Percentiles rank a stretch among this genome's conserved stretches.
These are phyloP conservation scores for Suillus subalutaceus DNA, from an alignment of 768 basidiomycete genomes.

Conservation along the genomic window DNA sequence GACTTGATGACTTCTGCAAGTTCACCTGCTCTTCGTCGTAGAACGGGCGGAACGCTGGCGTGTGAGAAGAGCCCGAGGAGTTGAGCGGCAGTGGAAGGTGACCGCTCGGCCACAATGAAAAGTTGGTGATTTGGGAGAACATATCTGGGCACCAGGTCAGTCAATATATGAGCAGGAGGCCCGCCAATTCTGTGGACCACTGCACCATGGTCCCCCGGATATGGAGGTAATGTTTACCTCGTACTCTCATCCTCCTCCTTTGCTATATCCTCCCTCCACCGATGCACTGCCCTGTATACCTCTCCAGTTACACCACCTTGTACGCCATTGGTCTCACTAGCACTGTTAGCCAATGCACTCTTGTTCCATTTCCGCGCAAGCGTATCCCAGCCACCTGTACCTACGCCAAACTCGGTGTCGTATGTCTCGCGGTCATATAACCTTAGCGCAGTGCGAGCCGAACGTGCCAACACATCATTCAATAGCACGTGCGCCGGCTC, in stretches of 20 bases:
- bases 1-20: conserved; percentile 62
- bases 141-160: conserved; percentile 47
- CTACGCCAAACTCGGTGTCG: conserved; percentile 63
- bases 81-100: conserved; percentile 65
- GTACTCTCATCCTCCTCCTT: conserved; percentile 87
- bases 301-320: conserved; percentile 49
- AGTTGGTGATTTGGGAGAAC: conserved; percentile 76
- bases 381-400: conserved; percentile 75
- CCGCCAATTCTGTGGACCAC: background rate
- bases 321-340: conserved; percentile 34
- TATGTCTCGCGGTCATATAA: conserved; percentile 72
- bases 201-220: background rate
- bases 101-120: conserved; percentile 71
- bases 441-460: conserved; percentile 75
- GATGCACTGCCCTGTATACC: conserved; percentile 74
- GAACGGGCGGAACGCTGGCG: conserved; percentile 56
- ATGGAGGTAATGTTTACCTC: conserved; percentile 48
- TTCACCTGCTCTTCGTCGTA: conserved; percentile 65
- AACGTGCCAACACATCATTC: conserved; percentile 67
- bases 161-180: background rate
- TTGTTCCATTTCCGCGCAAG: conserved; percentile 87
- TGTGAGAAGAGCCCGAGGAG: conserved; percentile 59
- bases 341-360: conserved; percentile 42
- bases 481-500: conserved; percentile 47
- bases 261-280: conserved; percentile 81